Evolutionary conservation across 2,329 filamentous ascomycete species (phyloP).

Genomic region (Trichocomaceae sp.): DNA sequence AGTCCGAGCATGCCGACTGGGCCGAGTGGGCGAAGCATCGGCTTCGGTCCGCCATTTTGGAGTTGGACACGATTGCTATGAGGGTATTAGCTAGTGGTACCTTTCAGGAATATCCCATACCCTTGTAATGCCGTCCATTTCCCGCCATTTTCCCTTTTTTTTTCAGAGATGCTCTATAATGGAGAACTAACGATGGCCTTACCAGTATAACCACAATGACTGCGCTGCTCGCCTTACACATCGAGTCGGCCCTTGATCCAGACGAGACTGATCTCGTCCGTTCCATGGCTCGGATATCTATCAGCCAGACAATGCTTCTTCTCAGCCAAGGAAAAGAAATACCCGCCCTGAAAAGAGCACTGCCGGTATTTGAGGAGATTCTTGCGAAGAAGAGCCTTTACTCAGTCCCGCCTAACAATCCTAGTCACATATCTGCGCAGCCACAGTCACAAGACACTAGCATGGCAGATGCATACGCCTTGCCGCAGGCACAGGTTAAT

Average conservation of each 20-base stretch:
- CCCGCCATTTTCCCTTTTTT: neutral
- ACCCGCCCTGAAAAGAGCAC: neutral
- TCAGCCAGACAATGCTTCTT: neutral
- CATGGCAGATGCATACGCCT: too few relatives aligned
- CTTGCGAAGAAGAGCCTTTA: neutral
- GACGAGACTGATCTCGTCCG: neutral
- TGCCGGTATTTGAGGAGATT: neutral
- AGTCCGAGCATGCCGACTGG: neutral
- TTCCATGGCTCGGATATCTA: neutral
- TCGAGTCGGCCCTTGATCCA: neutral
- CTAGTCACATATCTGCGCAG: conserved; percentile 1
- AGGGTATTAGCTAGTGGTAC: neutral
- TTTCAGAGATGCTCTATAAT: too few relatives aligned
- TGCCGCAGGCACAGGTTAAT: too few relatives aligned
- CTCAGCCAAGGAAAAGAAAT: neutral
- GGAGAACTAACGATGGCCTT: neutral
- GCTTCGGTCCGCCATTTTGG: neutral
- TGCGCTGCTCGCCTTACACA: neutral
- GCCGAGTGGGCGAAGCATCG: neutral
- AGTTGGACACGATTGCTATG: neutral
- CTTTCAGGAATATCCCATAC: neutral
- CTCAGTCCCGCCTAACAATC: neutral
- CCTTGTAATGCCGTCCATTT: neutral
- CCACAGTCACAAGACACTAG: too few relatives aligned
- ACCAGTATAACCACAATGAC: neutral